phyloP scores from a whole-genome alignment of 306 rosid species.

The Calophaca sinica region DNA sequence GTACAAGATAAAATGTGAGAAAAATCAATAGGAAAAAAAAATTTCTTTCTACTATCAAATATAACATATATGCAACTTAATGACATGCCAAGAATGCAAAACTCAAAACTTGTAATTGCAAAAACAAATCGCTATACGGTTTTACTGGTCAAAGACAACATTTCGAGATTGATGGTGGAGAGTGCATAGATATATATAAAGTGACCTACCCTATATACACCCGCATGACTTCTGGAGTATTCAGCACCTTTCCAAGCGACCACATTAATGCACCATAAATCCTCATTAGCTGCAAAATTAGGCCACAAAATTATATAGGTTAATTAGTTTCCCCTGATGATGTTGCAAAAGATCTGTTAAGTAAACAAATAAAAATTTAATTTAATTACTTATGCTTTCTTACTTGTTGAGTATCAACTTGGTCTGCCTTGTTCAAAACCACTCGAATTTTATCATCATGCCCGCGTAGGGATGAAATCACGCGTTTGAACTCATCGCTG shows the following conservation, averaged over 20 bases:
- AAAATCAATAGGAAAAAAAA: background rate
- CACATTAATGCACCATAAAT: slow-evolving; percentile 98
- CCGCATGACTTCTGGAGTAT: slow-evolving; percentile 91
- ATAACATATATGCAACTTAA: background rate
- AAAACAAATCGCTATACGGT: background rate
- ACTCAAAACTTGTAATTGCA: background rate
- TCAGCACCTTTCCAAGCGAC: slow-evolving; percentile 97
- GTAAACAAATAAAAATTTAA: slow-evolving; percentile 1
- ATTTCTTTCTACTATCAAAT: no score
- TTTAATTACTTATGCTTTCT: slow-evolving; percentile 3
- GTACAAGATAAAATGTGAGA: background rate
- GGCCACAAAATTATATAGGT: slow-evolving; percentile 1
- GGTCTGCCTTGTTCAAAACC: slow-evolving; percentile 92
- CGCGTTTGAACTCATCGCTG: slow-evolving; percentile 96
- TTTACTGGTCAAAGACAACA: background rate
- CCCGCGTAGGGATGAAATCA: slow-evolving; percentile 83
- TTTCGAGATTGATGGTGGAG: background rate
- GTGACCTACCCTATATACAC: slow-evolving; percentile 89
- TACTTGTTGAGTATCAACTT: slow-evolving; percentile 96
- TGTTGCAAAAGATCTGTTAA: background rate
- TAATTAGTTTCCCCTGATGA: background rate
- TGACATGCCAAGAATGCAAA: background rate
- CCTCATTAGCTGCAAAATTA: slow-evolving; percentile 80
- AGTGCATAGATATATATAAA: slow-evolving; percentile 1
- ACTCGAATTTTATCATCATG: slow-evolving; percentile 95